Evolutionary conservation across 192 early-diverging fungal species (phyloP).

Genomic region (Gryganskiella cystojenkinii): DNA sequence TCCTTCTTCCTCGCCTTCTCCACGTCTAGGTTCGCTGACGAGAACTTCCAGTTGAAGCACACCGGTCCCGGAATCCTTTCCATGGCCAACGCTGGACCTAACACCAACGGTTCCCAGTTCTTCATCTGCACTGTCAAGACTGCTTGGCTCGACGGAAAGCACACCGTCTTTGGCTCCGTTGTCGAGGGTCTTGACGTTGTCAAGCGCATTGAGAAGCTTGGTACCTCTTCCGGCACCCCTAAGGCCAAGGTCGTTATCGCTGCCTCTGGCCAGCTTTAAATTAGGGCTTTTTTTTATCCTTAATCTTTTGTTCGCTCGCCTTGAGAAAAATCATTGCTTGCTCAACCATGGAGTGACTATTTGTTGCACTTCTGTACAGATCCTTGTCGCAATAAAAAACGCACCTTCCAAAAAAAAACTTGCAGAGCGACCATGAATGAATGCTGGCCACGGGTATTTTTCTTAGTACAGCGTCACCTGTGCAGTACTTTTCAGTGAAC

Average conservation of each 20-base stretch:
- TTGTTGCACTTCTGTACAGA: too few species aligned
- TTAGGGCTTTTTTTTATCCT: too few species aligned
- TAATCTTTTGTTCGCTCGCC: too few species aligned
- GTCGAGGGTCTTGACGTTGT: conserved; percentile 79
- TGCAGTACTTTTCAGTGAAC: too few species aligned
- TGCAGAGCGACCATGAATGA: too few species aligned
- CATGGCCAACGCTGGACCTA: conserved; percentile 89
- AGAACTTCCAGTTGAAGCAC: conserved; percentile 74
- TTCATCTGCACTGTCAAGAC: conserved; percentile 89
- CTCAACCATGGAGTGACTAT: too few species aligned
- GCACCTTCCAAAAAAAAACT: too few species aligned
- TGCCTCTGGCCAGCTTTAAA: conserved; percentile 75
- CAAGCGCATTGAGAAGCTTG: conserved; percentile 67
- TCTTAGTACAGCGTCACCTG: too few species aligned
- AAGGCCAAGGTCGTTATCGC: conserved; percentile 65
- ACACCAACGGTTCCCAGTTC: conserved; percentile 93
- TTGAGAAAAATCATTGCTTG: too few species aligned
- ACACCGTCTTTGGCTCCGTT: conserved; percentile 84
- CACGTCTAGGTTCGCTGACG: conserved; percentile 68
- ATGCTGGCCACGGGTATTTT: too few species aligned
- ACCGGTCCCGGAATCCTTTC: conserved; percentile 74
- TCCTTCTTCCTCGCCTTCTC: not conserved
- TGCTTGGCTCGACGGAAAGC: conserved; percentile 89
- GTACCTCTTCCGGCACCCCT: conserved; percentile 63
- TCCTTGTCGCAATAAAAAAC: too few species aligned